A percentile compares a stretch with the other conserved stretches of the same genome.
These are phyloP conservation scores for Aleurites moluccanus DNA, from an alignment of 441 rosid species.

Conservation along the genomic window DNA sequence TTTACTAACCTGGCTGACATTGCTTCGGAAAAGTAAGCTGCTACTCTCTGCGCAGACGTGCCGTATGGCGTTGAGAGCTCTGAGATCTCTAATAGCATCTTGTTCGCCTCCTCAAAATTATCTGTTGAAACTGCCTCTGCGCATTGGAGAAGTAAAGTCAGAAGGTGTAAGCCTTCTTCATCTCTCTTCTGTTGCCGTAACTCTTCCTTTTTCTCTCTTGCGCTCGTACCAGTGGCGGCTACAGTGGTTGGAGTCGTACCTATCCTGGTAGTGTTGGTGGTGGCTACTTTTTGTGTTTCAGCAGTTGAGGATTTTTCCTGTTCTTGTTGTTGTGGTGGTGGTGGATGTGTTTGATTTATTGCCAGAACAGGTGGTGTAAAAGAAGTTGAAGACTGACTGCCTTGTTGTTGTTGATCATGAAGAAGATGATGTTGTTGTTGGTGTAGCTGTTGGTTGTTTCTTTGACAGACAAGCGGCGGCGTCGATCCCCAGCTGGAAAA, in stretches of 20 bases:
- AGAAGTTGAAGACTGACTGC: too few species aligned
- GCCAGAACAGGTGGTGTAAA: too few species aligned
- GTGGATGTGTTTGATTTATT: too few species aligned
- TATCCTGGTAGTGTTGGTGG: neutral
- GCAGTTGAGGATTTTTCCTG: too few species aligned
- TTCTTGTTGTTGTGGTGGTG: too few species aligned
- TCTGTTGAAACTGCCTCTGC: slow-evolving; percentile 94
- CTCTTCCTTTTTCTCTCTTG: slow-evolving; percentile 72
- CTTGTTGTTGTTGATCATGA: too few species aligned
- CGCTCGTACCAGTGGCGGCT: slow-evolving; percentile 15
- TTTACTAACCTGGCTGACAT: slow-evolving; percentile 88
- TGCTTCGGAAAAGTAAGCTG: slow-evolving; percentile 96
- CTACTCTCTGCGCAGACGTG: slow-evolving; percentile 94
- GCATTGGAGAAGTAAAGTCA: slow-evolving; percentile 88
- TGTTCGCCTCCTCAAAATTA: slow-evolving; percentile 82
- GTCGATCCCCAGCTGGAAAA: slow-evolving; percentile 33
- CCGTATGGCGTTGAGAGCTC: slow-evolving; percentile 91
- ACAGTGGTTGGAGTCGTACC: slow-evolving; percentile 1
- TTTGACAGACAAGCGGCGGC: slow-evolving; percentile 30
- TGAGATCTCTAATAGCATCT: slow-evolving; percentile 84
- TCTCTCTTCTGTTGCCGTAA: slow-evolving; percentile 70
- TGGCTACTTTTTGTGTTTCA: too few species aligned
- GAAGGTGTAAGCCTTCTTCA: slow-evolving; percentile 91
- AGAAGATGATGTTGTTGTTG: too few species aligned
- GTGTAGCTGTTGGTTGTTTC: too few species aligned